Base-by-base conservation (phyloP, 2,329 filamentous ascomycete species). In the Myriosclerotinia scirpicola region DNA sequence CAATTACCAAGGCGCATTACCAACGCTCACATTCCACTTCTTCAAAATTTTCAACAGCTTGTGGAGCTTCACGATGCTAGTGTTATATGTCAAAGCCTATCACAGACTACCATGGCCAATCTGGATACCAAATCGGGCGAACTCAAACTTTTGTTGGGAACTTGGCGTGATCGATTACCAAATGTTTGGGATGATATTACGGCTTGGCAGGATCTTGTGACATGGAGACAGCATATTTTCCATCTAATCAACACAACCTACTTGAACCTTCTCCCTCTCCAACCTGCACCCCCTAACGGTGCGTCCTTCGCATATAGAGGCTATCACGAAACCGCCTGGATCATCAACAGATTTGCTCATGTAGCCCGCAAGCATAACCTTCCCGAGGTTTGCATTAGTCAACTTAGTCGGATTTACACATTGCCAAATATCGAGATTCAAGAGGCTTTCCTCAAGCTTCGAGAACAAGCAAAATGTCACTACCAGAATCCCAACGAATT, bases 141-240 rank as follows among this genome's bases (percentile, higher is more conserved):
- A 80, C 85, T 99, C 2, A 99, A 99, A 80, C 80, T 99, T 63
- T 86, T 98, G 4, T 85, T 99, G 6, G 92, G 92, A 65, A 95
- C 94, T 9, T 99, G 95, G 95, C 88, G 95, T 67, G 95, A 99
- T 76, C 87, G 95, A 59, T 81, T 99, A 63, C 95, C 95, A 1
- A 99, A 99, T 75, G 90, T 97, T 4, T 99, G 95, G 95, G 95
- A 99, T 77, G 95, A 99, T 77, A 99, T 99, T 78, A 97, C 96
- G 71, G 92, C 95, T 50, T 99, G 95, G 95, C 95, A 99, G 78
- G 96, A 99, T 76, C 82, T 99, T 52, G 95, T 99, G n/a, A 99
- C 95, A 1, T 99, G 95, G 95, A 88, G 95, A 72, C 96, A 99
- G 77, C 95, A 99, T 78, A 97, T 99, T 68, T 99, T 99, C 81